Percentiles rank a stretch among this genome's conserved stretches.
phyloP scores from a whole-genome alignment of 306 rosid genomes.

The Cicer judaicum region DNA sequence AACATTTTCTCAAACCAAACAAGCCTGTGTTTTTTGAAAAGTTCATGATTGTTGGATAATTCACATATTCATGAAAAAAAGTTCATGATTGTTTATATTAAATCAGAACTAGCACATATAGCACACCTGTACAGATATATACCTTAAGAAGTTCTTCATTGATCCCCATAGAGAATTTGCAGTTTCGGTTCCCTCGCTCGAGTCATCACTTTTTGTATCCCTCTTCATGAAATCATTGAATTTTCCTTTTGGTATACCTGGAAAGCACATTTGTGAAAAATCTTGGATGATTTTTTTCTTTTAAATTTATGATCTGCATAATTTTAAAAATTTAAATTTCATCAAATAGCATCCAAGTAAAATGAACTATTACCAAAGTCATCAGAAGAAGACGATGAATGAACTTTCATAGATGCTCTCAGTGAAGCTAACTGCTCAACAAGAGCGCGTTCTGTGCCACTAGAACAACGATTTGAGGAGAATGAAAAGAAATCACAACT shows the following conservation, averaged over 20 bases:
- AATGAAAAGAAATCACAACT: slow-evolving; percentile 28
- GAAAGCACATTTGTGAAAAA: slow-evolving; percentile 30
- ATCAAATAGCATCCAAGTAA: slow-evolving; percentile 26
- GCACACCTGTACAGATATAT: slow-evolving; percentile 37
- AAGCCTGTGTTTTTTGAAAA: background rate
- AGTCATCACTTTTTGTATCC: slow-evolving; percentile 38
- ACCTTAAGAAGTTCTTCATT: slow-evolving; percentile 72
- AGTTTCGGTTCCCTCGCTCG: slow-evolving; percentile 48
- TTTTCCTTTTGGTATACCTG: slow-evolving; percentile 55
- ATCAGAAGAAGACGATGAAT: slow-evolving; percentile 48
- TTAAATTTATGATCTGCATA: slow-evolving; percentile 25
- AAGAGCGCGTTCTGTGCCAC: slow-evolving; percentile 65
- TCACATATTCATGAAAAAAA: slow-evolving; percentile 23
- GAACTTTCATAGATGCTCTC: slow-evolving; percentile 55
- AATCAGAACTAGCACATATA: slow-evolving; percentile 25
- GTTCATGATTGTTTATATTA: slow-evolving; percentile 10
- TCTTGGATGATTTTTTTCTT: background rate
- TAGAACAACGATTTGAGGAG: slow-evolving; percentile 47
- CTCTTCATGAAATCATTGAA: slow-evolving; percentile 42
- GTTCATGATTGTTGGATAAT: slow-evolving; percentile 11
- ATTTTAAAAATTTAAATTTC: background rate
- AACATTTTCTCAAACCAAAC: background rate
- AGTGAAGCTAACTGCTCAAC: slow-evolving; percentile 71
- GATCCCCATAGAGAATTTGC: slow-evolving; percentile 63
- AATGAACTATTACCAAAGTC: slow-evolving; percentile 50